These are phyloP conservation scores for Fonsecaea nubica DNA, from an alignment of 2,329 filamentous ascomycete genomes.

Conservation along the genomic window DNA sequence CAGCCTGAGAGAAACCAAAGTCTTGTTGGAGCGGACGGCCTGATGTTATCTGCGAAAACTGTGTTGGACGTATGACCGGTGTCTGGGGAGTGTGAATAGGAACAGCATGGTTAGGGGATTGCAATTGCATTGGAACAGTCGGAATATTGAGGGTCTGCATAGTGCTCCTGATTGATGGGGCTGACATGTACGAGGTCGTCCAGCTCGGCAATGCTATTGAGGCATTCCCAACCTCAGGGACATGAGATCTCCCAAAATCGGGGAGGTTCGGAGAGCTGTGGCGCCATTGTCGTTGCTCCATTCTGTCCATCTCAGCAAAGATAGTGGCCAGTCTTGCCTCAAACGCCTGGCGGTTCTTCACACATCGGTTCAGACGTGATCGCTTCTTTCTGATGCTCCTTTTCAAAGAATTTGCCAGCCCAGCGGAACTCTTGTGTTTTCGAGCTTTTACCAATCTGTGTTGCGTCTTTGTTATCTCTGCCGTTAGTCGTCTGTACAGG, in stretches of 20 bases:
- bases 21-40: neutral
- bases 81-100: slow-evolving; percentile 10
- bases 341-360: slow-evolving; percentile 6
- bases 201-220: neutral
- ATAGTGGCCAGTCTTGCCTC: slow-evolving; percentile 17
- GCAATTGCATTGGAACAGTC: neutral
- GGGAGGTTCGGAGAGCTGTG: slow-evolving; percentile 6
- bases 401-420: slow-evolving; percentile 1
- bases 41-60: neutral
- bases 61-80: slow-evolving; percentile 22
- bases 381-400: slow-evolving; percentile 22
- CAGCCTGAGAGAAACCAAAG: neutral
- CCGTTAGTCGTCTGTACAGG: slow-evolving; percentile 15
- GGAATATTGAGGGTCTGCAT: neutral
- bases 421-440: neutral
- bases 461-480: slow-evolving; percentile 12
- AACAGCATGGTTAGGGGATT: neutral
- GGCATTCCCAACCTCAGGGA: neutral
- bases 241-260: neutral
- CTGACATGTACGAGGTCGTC: neutral
- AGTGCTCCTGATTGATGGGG: neutral
- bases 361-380: slow-evolving; percentile 23
- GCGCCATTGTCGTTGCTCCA: slow-evolving; percentile 24
- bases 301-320: slow-evolving; percentile 16
- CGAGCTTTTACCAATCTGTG: slow-evolving; percentile 5